phyloP scores from a whole-genome alignment of 129 eudicot genomes.

The Deinandra increscens region DNA sequence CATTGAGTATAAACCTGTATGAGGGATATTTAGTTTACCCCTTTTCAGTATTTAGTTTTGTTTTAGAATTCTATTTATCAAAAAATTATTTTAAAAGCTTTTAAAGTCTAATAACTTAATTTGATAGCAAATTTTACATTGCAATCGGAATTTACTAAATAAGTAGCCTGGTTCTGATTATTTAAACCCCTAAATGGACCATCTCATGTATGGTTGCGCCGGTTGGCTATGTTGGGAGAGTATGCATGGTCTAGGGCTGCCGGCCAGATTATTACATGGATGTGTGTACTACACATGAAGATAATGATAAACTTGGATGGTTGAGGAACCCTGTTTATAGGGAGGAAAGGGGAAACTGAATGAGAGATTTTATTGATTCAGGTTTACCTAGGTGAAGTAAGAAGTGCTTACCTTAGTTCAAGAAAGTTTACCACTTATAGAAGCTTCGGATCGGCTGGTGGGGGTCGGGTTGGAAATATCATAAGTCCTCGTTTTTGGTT shows the following conservation, averaged over 20 bases:
- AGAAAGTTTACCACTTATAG: not conserved
- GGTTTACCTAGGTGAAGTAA: not conserved
- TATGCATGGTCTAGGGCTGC: not conserved
- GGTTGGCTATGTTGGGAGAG: not conserved
- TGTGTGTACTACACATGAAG: not conserved
- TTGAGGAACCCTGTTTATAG: not conserved
- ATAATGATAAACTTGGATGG: not conserved
- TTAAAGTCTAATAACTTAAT: not conserved
- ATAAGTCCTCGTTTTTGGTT: not conserved
- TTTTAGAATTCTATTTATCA: slow-evolving; percentile 1
- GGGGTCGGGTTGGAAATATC: not conserved
- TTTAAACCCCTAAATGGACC: slow-evolving; percentile 8
- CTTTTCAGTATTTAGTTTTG: not conserved
- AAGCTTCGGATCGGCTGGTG: not conserved
- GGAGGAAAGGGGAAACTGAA: not conserved
- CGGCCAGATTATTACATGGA: not conserved
- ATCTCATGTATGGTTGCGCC: not conserved
- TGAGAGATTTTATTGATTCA: not conserved
- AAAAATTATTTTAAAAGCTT: not conserved
- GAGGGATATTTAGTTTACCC: slow-evolving; percentile 1
- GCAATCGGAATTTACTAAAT: not conserved
- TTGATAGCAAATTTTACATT: not conserved
- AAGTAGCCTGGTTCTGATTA: not conserved
- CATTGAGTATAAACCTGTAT: not conserved
- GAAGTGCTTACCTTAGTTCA: not conserved